Base-by-base conservation (phyloP, 768 basidiomycete species). In the Podaxis carcinomalis region DNA sequence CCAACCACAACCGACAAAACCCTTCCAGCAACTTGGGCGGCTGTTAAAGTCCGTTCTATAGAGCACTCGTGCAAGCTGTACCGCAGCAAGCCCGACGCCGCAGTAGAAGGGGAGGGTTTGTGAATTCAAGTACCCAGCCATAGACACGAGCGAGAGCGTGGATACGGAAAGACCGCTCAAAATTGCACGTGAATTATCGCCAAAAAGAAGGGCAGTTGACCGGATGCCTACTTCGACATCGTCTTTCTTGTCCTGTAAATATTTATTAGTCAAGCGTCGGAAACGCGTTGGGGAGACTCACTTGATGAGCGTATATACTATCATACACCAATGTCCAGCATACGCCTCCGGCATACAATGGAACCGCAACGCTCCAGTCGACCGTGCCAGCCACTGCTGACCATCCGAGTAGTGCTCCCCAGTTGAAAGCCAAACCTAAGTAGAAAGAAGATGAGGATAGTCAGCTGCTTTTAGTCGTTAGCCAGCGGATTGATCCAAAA, bases 321-420 rank as follows among this genome's bases (percentile, higher is more conserved):
- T 99, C 97, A 70, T 98, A 99, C 1, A 97, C 92, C 47, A 99
- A 82, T 52, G 95, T 95, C 95, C 95, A 98, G 67, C 86, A 86
- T 27, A 95, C 75, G 23, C 93, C 92, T 6, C 95, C 93, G 1
- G 89, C 87, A 68, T 98, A 98, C 11, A 99, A 81, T 2, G 97
- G 93, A 7, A 91, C 74, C 46, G 90, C 92, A 44, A 95, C 83
- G 10, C 70, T 70, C 95, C 93, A 96, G 68, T 96, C 79, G 2
- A 89, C 86, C 1, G 80, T 67, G 1, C 92, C 93, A 1, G 89
- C 84, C 3, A 98, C 87, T 2, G 97, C 95, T 2, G 97, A 95
- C 91, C 95, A 98, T 23, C 97, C 97, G 16, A 98, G 84, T 1
- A 99, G 74, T 1, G 93, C 87, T 16, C 97, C 97, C 96, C 96